Evolutionary conservation across 495 filamentous ascomycete species (phyloP), one percentile per base, ranked within the genome.

Genomic region (Penicillium lagena): DNA sequence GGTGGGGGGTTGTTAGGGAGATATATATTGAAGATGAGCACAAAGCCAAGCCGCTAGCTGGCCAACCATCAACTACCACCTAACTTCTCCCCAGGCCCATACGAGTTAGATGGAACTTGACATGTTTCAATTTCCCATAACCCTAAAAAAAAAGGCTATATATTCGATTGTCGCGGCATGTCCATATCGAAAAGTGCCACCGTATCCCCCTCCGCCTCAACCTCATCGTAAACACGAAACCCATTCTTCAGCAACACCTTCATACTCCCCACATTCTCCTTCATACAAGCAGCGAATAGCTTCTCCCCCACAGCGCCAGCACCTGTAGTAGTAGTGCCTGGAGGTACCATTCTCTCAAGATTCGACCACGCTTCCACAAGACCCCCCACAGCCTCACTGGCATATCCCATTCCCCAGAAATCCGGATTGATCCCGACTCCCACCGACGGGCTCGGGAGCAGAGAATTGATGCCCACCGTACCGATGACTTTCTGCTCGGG

Each of bases 371-470:
- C 54, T 45, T 55, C 48, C 9, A 58, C 15, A 11, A 60, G 27
- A 6, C 40, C 56, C 13, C 37, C 40, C 12, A 57, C 54, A 2
- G 56, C 56, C 39, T 60, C 56, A 22, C 45, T 54, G 12, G 41
- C 45, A 28, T 48, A 60, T 2, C 56, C 51, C 31, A 46, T 50
- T 0, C 50, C 46, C 56, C 56, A 60, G 30, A 50, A 54, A 12
- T 51, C 54, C 7, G 60, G 58, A 29, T 64, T 55, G 11, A 62
- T 43, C 10, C 44, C 44, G 32, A 59, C 61, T 31, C 60, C 60
- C 13, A 62, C 39, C 0, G 58, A 61, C 4, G 60, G 60, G 0
- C 55, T 48, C 4, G 60, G 60, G 8, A 36, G 32, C 12, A 64
- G 51, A 12, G 52, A 22, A 39, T 64, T 64, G 0, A 64, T 40